These are phyloP conservation scores for Apiospora koreana DNA, from an alignment of 2,329 filamentous ascomycete species.

Conservation along the genomic window DNA sequence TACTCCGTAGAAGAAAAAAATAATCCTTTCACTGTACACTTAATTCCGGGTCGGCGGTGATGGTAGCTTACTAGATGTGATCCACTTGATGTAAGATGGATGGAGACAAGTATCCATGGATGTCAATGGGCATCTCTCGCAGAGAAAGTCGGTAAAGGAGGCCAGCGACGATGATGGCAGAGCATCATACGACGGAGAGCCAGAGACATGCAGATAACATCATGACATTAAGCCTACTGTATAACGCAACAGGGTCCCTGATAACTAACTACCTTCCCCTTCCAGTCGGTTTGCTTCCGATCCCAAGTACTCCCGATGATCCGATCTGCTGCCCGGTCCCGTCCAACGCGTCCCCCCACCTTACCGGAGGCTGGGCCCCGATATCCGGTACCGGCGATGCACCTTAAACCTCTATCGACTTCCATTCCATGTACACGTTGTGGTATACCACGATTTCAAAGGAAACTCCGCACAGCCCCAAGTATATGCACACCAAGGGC, in stretches of 20 bases:
- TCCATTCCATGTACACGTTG: background rate
- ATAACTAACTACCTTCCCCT: background rate
- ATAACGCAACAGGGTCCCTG: background rate
- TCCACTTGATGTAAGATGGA: background rate
- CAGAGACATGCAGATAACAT: background rate
- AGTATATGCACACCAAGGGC: background rate
- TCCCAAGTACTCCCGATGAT: background rate
- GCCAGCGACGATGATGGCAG: background rate
- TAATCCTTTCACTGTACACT: too few relatives aligned
- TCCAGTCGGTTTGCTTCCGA: background rate
- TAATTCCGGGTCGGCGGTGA: background rate
- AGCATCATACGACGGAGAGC: background rate
- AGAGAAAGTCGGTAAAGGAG: background rate
- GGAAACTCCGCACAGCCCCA: background rate
- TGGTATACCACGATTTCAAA: background rate
- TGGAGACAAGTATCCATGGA: background rate
- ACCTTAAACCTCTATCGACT: background rate
- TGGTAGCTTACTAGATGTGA: background rate
- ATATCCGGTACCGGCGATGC: conserved; percentile 2
- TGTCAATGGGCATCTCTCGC: background rate
- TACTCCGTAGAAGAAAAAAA: too few relatives aligned
- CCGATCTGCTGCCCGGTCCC: conserved; percentile 1
- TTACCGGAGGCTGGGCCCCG: background rate
- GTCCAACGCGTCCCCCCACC: background rate
- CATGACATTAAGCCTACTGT: background rate